phyloP scores from a whole-genome alignment of 108 stramenopile genomes.

The Fragilaria radians region DNA sequence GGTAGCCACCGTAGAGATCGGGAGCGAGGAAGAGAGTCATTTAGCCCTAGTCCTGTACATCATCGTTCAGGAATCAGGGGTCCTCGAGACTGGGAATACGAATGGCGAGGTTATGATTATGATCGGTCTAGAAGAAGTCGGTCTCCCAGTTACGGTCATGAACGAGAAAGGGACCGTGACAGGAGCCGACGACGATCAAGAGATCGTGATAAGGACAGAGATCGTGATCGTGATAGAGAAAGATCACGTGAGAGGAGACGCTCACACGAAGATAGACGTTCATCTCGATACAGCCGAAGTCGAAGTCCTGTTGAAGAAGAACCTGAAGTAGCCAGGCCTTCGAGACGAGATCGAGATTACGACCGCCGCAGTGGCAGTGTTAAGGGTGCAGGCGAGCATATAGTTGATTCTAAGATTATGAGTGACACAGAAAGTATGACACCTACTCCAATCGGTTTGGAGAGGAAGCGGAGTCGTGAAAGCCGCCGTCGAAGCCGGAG shows the following conservation, averaged over 20 bases:
- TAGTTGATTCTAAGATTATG: neutral
- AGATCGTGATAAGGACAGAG: constrained; percentile 20
- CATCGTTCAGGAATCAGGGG: constrained; percentile 35
- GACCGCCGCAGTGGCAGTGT: neutral
- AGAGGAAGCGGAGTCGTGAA: neutral
- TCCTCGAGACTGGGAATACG: constrained; percentile 31
- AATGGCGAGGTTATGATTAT: constrained; percentile 9
- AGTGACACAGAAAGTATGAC: neutral
- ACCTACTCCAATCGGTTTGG: neutral
- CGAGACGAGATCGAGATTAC: constrained; percentile 3
- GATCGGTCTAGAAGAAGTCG: constrained; percentile 9
- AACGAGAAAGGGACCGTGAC: constrained; percentile 19
- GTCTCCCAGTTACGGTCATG: constrained; percentile 7
- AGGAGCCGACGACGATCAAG: constrained; percentile 9
- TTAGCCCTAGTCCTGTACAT: constrained; percentile 59
- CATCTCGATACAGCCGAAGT: constrained; percentile 25
- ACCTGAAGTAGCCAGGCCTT: constrained; percentile 7
- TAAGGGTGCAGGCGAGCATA: neutral
- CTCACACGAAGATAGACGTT: constrained; percentile 7
- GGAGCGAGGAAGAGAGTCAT: constrained; percentile 34
- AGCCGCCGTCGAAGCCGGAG: neutral
- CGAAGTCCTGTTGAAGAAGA: constrained; percentile 12
- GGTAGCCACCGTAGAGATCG: constrained; percentile 35
- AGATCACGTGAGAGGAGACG: constrained; percentile 11
- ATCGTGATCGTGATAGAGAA: constrained; percentile 13